A percentile compares a stretch with the other conserved stretches of the same genome.
These are phyloP conservation scores for Cocos nucifera DNA, from an alignment of 176 grass and related monocot species.

Conservation along the genomic window DNA sequence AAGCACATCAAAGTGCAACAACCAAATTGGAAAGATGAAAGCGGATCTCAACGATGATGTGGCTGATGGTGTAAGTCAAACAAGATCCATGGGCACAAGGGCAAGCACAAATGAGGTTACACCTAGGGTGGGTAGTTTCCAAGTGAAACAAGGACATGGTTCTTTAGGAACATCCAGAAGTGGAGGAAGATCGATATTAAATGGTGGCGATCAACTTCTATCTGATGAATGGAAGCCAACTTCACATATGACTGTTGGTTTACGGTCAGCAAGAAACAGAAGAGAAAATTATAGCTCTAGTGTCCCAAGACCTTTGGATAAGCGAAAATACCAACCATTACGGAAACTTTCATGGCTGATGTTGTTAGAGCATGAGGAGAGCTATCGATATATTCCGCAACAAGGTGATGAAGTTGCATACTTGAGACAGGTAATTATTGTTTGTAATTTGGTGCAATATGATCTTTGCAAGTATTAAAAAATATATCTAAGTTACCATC, in stretches of 20 bases:
- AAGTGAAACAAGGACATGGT: constrained; percentile 41
- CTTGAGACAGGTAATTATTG: constrained; percentile 62
- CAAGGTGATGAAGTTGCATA: constrained; percentile 81
- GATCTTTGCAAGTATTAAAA: neutral
- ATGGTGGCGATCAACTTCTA: constrained; percentile 27
- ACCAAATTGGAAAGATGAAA: constrained; percentile 47
- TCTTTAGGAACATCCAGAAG: constrained; percentile 64
- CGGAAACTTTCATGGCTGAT: constrained; percentile 82
- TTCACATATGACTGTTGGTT: constrained; percentile 50
- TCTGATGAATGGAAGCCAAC: constrained; percentile 43
- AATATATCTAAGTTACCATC: too few relatives aligned
- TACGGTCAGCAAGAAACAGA: constrained; percentile 77
- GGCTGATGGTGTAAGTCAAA: constrained; percentile 36
- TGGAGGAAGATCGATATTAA: constrained; percentile 37
- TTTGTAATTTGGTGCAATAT: neutral
- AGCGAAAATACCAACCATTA: constrained; percentile 35
- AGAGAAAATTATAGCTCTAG: constrained; percentile 46
- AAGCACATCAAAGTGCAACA: constrained; percentile 56
- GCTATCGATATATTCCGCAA: constrained; percentile 95
- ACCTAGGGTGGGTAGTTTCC: constrained; percentile 21
- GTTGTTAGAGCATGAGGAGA: constrained; percentile 84
- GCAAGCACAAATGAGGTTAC: constrained; percentile 22
- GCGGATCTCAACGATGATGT: constrained; percentile 36
- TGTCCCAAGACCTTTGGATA: constrained; percentile 41
- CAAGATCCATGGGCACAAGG: constrained; percentile 35